Evolutionary conservation across 495 filamentous ascomycete genomes (phyloP), one percentile per base, ranked within the genome.

Genomic region (Articulospora tetracladia): DNA sequence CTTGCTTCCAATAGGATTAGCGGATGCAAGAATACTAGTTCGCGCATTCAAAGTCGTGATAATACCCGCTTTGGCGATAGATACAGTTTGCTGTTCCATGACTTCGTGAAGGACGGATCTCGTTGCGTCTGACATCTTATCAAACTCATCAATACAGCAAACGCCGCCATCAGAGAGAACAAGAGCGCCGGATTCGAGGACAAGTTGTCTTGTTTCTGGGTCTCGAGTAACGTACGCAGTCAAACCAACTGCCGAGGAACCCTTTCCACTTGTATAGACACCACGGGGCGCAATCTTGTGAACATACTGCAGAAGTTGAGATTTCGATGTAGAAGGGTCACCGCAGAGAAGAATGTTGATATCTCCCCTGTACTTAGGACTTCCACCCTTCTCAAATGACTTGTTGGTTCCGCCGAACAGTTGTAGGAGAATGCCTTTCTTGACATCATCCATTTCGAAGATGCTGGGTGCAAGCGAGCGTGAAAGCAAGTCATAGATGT

Each of bases 351-450:
- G 85, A 25, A 98, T 83, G 71, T 98, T 98, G 74, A 98, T 97
- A 72, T 98, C 94, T 49, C 94, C 94, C 73, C 94, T 85, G 70
- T 98, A 98, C 60, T 87, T 91, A 11, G 94, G 94, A 67, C 89
- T 95, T 58, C 92, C 94, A 50, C 94, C 94, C 72, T 97, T 96
- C 65, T 97, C 87, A 71, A 98, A 98, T 0, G 89, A 86, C 73
- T 98, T 98, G 76, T 98, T 98, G n/a, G 94, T 97, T 25, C 94
- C 94, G 17, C 94, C 95, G 69, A 98, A 98, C 49, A 98, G 80
- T 67, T 98, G 94, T 2, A 98, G 85, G 12, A 98, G 77, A 57
- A 98, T 96, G 26, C 94, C 94, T 72, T 98, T 98, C 82, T 98
- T 98, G 34, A 98, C 91, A 70, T 99, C 94, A 60, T 98, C 95